Evolutionary conservation across 1,284 basidiomycete genomes (phyloP).

Genomic region (Ceratobasidium sp.): DNA sequence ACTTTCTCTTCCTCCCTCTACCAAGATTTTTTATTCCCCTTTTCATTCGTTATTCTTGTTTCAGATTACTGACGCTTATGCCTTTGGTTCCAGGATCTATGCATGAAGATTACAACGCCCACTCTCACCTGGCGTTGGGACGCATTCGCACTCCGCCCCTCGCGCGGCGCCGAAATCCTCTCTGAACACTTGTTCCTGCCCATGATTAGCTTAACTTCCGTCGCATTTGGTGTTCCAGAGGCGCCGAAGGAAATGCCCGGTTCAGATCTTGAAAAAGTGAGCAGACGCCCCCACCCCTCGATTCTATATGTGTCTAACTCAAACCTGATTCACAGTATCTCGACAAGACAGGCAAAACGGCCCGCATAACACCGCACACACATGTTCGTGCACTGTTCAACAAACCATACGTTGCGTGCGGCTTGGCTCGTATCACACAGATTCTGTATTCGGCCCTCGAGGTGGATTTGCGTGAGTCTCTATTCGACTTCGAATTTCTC

Average conservation of each 20-base stretch:
- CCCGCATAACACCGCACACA: conserved; percentile 8
- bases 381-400: conserved; percentile 25
- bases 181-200: conserved; percentile 10
- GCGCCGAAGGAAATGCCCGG: background rate
- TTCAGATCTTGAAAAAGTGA: background rate
- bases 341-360: conserved; percentile 30
- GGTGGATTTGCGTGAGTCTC: conserved; percentile 17
- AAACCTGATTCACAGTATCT: background rate
- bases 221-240: background rate
- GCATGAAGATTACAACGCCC: conserved; percentile 2
- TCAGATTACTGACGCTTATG: too few species aligned
- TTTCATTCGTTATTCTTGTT: too few species aligned
- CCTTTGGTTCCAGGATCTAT: conserved; percentile 6
- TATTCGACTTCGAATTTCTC: too few species aligned
- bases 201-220: conserved; percentile 1
- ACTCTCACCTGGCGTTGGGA: conserved; percentile 15
- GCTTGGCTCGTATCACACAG: conserved; percentile 11
- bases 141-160: conserved; percentile 17
- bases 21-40: too few species aligned
- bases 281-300: background rate
- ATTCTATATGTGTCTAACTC: background rate
- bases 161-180: conserved; percentile 8
- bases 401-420: conserved; percentile 24
- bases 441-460: conserved; percentile 4
- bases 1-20: background rate